Conservation (phyloP, 768 basidiomycete species). For the Leccinum ochraceum region DNA sequence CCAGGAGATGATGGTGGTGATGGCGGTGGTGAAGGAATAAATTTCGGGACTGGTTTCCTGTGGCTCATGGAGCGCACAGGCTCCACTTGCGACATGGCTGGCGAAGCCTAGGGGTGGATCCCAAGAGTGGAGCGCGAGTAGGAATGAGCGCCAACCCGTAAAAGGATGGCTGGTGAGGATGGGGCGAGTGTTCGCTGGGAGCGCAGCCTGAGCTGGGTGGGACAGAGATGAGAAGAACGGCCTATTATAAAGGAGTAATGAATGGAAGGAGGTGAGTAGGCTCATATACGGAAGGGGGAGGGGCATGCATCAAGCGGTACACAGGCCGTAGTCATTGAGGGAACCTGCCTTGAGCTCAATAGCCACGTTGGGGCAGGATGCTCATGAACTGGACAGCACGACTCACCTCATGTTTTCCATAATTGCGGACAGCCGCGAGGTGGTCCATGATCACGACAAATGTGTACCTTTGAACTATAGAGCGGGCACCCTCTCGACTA, state of each 20-base stretch:
- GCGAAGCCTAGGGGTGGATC: slow-evolving; percentile 7
- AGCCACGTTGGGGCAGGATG: slow-evolving; percentile 37
- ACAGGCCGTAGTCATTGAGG: slow-evolving; percentile 33
- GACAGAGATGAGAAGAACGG: slow-evolving; percentile 30
- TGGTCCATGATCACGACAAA: slow-evolving; percentile 37
- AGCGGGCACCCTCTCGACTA: slow-evolving; percentile 23
- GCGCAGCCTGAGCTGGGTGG: slow-evolving; percentile 23
- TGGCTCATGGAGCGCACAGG: slow-evolving; percentile 51
- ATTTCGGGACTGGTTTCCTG: slow-evolving; percentile 69
- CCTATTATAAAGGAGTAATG: slow-evolving; percentile 31
- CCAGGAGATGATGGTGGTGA: slow-evolving; percentile 37
- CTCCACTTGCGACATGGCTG: slow-evolving; percentile 31
- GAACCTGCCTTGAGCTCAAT: slow-evolving; percentile 35
- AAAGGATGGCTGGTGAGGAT: slow-evolving; percentile 10
- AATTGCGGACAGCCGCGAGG: slow-evolving; percentile 34
- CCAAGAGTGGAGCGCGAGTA: slow-evolving; percentile 7
- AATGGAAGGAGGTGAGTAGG: slow-evolving; percentile 25
- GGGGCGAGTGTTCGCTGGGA: slow-evolving; percentile 20
- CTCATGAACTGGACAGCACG: slow-evolving; percentile 34
- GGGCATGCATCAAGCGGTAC: slow-evolving; percentile 34
- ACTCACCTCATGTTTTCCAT: slow-evolving; percentile 41
- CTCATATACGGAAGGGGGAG: slow-evolving; percentile 33
- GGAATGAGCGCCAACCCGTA: slow-evolving; percentile 14
- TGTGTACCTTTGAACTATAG: slow-evolving; percentile 25
- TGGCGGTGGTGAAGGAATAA: slow-evolving; percentile 63